Base-by-base conservation (phyloP, 306 rosid genomes). In the Quercus alba region DNA sequence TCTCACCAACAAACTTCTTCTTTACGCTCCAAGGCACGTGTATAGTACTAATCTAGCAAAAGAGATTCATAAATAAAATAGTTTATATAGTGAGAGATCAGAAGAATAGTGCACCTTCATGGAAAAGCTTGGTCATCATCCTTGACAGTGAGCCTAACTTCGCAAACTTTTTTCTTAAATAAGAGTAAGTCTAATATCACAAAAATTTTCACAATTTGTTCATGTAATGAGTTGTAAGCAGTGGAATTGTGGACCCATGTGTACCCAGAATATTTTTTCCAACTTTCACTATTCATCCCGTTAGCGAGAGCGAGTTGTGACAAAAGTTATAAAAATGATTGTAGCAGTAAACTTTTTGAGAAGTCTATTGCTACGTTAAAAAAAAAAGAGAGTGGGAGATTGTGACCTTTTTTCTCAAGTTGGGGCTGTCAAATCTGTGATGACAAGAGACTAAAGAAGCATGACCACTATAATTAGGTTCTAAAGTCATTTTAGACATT, bases 11-110 rank as follows among this genome's bases (percentile, higher is more conserved):
- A 86, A 70, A 59, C 92, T 88, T 88, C 84, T 78, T 77, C 85
- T 67, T 82, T 84, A 84, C 82, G 86, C 79, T 52, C 86, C 83
- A 77, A 6, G 57, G 75, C 94, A 85, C 92, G 90, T 90, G 97
- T 84, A 41, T 8, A 68, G 3, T 62, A 54, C 46, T 76, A 77
- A 61, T 82, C 77, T 84, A 5, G 68, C n/a, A 44, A 20, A 68
- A 81, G 61, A 51, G 72, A 4, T 56, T 20, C 21, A 17, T 21
- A 35, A 31, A 81, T 31, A 13, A 13, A 69, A 57, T 52, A 26
- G 58, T 44, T 70, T 75, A 67, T 77, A 75, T 8, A 21, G 25
- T 13, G 54, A 25, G 75, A 78, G 76, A 20, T 58, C 71, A 23
- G 76, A 70, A 79, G 58, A 73, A 51, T 49, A 33, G 83, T 14